Percentiles rank a stretch among this genome's conserved stretches.
Conservation (phyloP, 805 yeast species). For the Scheffersomyces coipomensis region DNA sequence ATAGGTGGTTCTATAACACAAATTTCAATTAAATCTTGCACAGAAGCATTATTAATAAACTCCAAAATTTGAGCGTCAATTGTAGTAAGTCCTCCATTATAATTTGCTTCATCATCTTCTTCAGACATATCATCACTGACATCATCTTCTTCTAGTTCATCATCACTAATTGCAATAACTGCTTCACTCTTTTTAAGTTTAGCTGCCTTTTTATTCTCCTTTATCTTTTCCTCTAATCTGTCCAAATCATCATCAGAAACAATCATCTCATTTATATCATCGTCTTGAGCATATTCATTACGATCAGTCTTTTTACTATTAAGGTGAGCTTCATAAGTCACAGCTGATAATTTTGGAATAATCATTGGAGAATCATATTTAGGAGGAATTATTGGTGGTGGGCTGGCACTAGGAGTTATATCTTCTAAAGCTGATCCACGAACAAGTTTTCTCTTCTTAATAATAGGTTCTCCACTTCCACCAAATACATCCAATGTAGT, state of each 20-base stretch:
- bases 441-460: slow-evolving; percentile 35
- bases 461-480: slow-evolving; percentile 9
- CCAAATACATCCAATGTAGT: slow-evolving; percentile 21
- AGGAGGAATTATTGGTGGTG: slow-evolving; percentile 5
- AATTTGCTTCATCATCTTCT: slow-evolving; percentile 37
- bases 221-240: slow-evolving; percentile 36
- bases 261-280: slow-evolving; percentile 9
- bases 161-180: slow-evolving; percentile 34
- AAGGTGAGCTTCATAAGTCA: background rate
- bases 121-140: slow-evolving; percentile 51
- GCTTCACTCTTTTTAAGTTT: slow-evolving; percentile 10
- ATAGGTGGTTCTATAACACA: slow-evolving; percentile 65
- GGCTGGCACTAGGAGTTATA: background rate
- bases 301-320: background rate
- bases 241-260: slow-evolving; percentile 36
- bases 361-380: slow-evolving; percentile 1
- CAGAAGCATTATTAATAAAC: slow-evolving; percentile 76
- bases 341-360: slow-evolving; percentile 1
- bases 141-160: slow-evolving; percentile 41
- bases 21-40: slow-evolving; percentile 76
- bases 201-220: slow-evolving; percentile 26
- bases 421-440: slow-evolving; percentile 25
- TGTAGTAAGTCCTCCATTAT: slow-evolving; percentile 35
- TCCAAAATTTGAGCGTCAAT: slow-evolving; percentile 69
- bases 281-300: slow-evolving; percentile 14